Evolutionary conservation across 2,329 filamentous ascomycete genomes (phyloP), one percentile per base, ranked within the genome.

Genomic region (Diaporthe aspalathi): DNA sequence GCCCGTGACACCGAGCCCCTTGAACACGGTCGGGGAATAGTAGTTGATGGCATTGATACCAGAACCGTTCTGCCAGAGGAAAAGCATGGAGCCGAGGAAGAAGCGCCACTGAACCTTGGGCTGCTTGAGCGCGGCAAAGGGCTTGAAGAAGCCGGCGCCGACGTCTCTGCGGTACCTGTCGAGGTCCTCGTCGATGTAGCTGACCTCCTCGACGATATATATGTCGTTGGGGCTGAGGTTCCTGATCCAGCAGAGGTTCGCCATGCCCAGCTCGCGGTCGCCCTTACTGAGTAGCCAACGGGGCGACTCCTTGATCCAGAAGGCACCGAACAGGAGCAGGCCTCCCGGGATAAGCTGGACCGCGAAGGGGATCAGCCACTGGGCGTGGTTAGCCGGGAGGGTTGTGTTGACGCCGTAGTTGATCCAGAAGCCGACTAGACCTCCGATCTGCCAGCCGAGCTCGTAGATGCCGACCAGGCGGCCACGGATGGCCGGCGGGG

Each of bases 31-130:
- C 0, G 92, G 91, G 1, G 84, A 86, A 80, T 92, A 93, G 82
- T 94, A 94, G 83, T 94, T 94, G 83, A 93, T 91, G 24, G 92
- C 92, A 75, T 94, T 94, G 83, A 94, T 94, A 2, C 92, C 92
- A 3, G 84, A 86, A 63, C 91, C 91, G 76, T 95, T 95, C 80
- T 95, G 93, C 86, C 90, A 94, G 67, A 95, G 83, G 84, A 95
- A 95, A 24, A 95, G 85, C 76, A 93, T 88, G 69, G 88, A 88
- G 57, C 93, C 93, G 14, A 95, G 85, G 79, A 93, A 88, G 81
- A 95, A 90, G 52, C 93, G 89, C 84, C 90, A 93, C 74, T 89
- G 89, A 32, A 93, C 87, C 77, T 87, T 87, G 71, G 82, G 84
- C 74, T 88, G 82, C 75, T 84, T 85, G 70, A 86, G 84, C 27